Conservation (phyloP, 2,329 filamentous ascomycete genomes). For the Fusarium clavum region DNA sequence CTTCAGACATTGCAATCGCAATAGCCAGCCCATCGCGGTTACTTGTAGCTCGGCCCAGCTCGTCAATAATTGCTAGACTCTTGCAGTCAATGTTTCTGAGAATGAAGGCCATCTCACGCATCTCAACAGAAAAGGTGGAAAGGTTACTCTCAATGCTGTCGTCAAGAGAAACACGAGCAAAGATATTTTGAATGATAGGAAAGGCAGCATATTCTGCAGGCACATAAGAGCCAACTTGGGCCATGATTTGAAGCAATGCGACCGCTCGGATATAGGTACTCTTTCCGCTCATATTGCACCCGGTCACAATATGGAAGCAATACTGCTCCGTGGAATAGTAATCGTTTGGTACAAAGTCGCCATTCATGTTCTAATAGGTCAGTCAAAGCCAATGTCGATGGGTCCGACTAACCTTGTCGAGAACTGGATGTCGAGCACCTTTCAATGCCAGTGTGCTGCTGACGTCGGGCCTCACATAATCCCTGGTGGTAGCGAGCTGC, state of each 20-base stretch:
- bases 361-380: constrained; percentile 64
- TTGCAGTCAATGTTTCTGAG: constrained; percentile 80
- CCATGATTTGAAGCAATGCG: constrained; percentile 90
- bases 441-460: constrained; percentile 77
- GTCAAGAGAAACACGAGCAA: constrained; percentile 87
- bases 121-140: constrained; percentile 93
- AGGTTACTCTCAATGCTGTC: constrained; percentile 91
- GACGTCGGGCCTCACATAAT: constrained; percentile 74
- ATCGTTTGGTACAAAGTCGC: constrained; percentile 87
- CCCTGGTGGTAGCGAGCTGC: constrained; percentile 73
- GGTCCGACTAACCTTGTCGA: constrained; percentile 68
- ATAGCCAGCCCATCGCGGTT: constrained; percentile 90
- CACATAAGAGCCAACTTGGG: constrained; percentile 91
- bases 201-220: constrained; percentile 87
- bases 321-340: constrained; percentile 84
- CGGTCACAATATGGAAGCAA: constrained; percentile 92
- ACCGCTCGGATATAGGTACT: constrained; percentile 92
- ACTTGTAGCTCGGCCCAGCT: constrained; percentile 91
- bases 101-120: constrained; percentile 96
- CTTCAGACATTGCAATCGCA: constrained; percentile 89
- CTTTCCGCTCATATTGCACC: constrained; percentile 98
- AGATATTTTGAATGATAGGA: constrained; percentile 83
- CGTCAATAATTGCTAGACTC: constrained; percentile 88
- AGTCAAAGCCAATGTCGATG: not conserved
- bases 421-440: constrained; percentile 80